Base-by-base conservation (phyloP, 345 rosid species). In the Crucihimalaya himalaica region DNA sequence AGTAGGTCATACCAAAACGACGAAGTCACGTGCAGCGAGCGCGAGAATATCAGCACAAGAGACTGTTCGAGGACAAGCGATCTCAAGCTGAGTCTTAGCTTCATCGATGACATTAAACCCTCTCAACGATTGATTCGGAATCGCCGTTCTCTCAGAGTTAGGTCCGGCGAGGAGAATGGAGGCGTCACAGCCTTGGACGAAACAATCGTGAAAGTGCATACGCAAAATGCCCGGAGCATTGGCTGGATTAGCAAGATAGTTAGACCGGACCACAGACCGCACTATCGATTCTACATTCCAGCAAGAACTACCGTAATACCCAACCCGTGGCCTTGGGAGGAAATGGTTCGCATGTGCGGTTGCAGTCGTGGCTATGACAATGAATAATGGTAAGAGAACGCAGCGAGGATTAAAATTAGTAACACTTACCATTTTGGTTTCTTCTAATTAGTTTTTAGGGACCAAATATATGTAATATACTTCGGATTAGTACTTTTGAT, bases 21-120 rank as follows among this genome's bases (percentile, higher is more conserved):
- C 87, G 39, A 80, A 54, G 55, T 86, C 87, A 52, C 87, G 87
- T 29, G 87, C 82, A 35, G 86, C 85, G 32, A 86, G 78, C n/a
- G 87, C 73, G n/a, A 84, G 83, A 27, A 86, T 86, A 66, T 86
- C 87, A 39, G 89, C 87, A 37, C 89, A 86, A 25, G 89, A 86
- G 51, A 86, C 87, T 31, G 66, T 77, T 32, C 72, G 74, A 14
- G 86, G 89, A 39, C 89, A 84, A 10, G 75, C 75, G 25, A 81
- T 76, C 73, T 86, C 89, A 6, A 86, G 79, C 64, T 72, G 78
- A 7, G 79, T 56, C 68, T 82, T 85, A 63, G 89, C 89, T 19
- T 83, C 84, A 5, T 82, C 83, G 32, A 85, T 83, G 11, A 82
- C 86, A 5, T 80, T 75, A 19, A 70, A 82, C 20, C 89, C 89